Percentiles rank a stretch among this genome's conserved stretches.
These are phyloP conservation scores for Anthracocystis panici-leucophaei DNA, from an alignment of 1,284 basidiomycete species.

Conservation along the genomic window DNA sequence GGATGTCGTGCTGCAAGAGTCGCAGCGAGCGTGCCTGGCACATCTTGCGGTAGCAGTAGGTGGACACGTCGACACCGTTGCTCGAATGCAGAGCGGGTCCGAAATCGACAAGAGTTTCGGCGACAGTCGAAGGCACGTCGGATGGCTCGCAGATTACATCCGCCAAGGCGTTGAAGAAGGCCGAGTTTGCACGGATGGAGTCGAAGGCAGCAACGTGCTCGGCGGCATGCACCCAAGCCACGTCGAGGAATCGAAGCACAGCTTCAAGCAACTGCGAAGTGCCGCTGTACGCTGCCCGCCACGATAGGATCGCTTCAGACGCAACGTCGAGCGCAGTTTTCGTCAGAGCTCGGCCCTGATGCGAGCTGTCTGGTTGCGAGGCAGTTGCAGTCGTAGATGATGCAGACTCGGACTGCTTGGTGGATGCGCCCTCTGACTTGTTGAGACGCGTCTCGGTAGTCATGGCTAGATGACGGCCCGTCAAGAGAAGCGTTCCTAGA, in stretches of 20 bases:
- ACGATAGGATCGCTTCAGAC: constrained; percentile 76
- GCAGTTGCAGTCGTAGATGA: constrained; percentile 48
- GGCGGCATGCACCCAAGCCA: constrained; percentile 84
- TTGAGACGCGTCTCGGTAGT: constrained; percentile 46
- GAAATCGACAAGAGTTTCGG: constrained; percentile 28
- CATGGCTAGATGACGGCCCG: constrained; percentile 75
- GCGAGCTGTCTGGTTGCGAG: constrained; percentile 4
- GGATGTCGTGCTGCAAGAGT: constrained; percentile 72
- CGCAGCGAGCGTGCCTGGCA: constrained; percentile 81
- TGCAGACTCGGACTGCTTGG: constrained; percentile 49
- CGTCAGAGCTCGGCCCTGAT: constrained; percentile 38
- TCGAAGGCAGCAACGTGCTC: constrained; percentile 79
- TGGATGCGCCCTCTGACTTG: constrained; percentile 34
- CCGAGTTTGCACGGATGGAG: constrained; percentile 73
- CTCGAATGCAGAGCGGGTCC: constrained; percentile 59
- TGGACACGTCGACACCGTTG: constrained; percentile 71
- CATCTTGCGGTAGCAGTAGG: constrained; percentile 76
- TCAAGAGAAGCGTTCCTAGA: constrained; percentile 83
- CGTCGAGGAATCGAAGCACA: constrained; percentile 81
- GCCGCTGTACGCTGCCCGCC: constrained; percentile 74
- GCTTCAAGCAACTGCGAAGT: constrained; percentile 79
- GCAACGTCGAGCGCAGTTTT: constrained; percentile 72
- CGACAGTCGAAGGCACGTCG: constrained; percentile 70
- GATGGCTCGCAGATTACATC: constrained; percentile 77
- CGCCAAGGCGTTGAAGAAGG: constrained; percentile 78